phyloP scores from a whole-genome alignment of 495 filamentous ascomycete genomes.

The Penicillium riverlandense region DNA sequence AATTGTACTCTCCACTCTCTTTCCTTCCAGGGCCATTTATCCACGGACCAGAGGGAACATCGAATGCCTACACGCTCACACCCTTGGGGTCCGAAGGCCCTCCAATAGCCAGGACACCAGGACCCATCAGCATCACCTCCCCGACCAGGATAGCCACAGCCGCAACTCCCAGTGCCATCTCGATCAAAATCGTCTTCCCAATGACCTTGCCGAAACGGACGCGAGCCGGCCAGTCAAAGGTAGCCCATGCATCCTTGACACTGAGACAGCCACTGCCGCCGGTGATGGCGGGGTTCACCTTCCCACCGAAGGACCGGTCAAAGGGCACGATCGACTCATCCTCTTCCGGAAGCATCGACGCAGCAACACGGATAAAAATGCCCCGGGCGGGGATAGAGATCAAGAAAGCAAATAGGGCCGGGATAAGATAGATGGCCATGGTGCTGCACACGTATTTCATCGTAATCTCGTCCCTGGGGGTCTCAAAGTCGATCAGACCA shows the following conservation, averaged over 20 bases:
- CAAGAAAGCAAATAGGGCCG: slow-evolving; percentile 33
- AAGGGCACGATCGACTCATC: slow-evolving; percentile 71
- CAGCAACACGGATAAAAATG: slow-evolving; percentile 61
- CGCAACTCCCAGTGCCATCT: slow-evolving; percentile 36
- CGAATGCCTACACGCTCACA: too few species aligned
- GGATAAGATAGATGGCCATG: slow-evolving; percentile 25
- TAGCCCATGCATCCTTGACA: slow-evolving; percentile 64
- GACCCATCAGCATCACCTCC: slow-evolving; percentile 23
- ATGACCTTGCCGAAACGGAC: slow-evolving; percentile 61
- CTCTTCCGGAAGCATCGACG: slow-evolving; percentile 61
- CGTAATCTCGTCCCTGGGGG: slow-evolving; percentile 9
- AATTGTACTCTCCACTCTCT: too few species aligned
- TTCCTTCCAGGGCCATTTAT: too few species aligned
- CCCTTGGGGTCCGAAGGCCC: too few species aligned
- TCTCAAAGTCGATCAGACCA: slow-evolving; percentile 15
- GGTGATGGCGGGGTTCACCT: slow-evolving; percentile 51
- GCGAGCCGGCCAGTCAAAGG: slow-evolving; percentile 59
- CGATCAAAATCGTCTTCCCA: slow-evolving; percentile 53
- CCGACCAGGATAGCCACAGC: slow-evolving; percentile 27
- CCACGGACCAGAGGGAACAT: too few species aligned
- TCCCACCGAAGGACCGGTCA: slow-evolving; percentile 60
- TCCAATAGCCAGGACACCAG: background rate
- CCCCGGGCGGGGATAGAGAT: slow-evolving; percentile 56
- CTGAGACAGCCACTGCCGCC: slow-evolving; percentile 62
- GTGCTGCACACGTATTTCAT: slow-evolving; percentile 13